A percentile compares a stretch with the other conserved stretches of the same genome.
phyloP scores from a whole-genome alignment of 176 grass and related monocot species.

The Alloteropsis semialata region DNA sequence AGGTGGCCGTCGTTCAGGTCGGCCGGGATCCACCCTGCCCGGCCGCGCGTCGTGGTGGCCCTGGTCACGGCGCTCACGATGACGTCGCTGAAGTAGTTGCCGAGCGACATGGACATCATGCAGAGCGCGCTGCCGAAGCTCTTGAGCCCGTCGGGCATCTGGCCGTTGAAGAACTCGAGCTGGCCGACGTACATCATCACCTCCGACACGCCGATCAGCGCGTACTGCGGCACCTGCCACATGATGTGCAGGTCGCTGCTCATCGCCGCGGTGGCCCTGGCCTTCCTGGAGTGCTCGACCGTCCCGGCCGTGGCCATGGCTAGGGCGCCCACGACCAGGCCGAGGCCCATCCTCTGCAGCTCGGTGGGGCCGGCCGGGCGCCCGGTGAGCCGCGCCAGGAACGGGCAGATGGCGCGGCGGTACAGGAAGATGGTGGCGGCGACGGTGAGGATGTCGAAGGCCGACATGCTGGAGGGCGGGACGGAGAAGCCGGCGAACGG shows the following conservation, averaged over 20 bases:
- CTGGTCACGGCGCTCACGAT: conserved; percentile 73
- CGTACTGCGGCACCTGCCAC: conserved; percentile 92
- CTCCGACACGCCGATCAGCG: conserved; percentile 80
- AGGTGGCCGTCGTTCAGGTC: conserved; percentile 81
- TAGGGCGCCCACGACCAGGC: conserved; percentile 58
- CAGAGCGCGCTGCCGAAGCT: conserved; percentile 95
- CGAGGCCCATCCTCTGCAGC: conserved; percentile 88
- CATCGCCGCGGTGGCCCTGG: neutral
- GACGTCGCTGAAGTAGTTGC: conserved; percentile 85
- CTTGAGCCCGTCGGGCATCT: conserved; percentile 82
- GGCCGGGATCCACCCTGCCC: conserved; percentile 72
- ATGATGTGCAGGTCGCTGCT: conserved; percentile 72
- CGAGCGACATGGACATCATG: conserved; percentile 96
- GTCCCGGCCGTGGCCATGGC: conserved; percentile 82
- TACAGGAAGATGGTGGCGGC: conserved; percentile 78
- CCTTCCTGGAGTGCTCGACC: conserved; percentile 68
- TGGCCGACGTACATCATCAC: conserved; percentile 99
- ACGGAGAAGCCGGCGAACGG: conserved; percentile 47
- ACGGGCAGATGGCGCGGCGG: conserved; percentile 55
- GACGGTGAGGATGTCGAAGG: conserved; percentile 83
- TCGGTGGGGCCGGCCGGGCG: conserved; percentile 45
- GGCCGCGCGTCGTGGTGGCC: conserved; percentile 37
- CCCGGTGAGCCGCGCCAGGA: conserved; percentile 36
- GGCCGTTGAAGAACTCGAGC: conserved; percentile 89
- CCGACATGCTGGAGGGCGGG: conserved; percentile 89